Conservation (phyloP, 768 basidiomycete genomes). For the Lepiota venenata region DNA sequence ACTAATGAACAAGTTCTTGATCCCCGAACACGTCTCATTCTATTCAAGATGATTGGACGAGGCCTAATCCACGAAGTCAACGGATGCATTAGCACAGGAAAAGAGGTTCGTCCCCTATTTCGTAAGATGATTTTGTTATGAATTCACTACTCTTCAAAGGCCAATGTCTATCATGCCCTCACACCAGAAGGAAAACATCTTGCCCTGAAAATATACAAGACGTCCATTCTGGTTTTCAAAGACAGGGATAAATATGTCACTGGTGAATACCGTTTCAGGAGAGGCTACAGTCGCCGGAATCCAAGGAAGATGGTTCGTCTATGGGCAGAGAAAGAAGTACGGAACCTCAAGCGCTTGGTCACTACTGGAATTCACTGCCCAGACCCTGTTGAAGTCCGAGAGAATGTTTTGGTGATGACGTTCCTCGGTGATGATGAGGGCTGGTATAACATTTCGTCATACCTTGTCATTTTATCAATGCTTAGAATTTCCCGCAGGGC, state of each 20-base stretch:
- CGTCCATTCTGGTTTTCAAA: constrained; percentile 96
- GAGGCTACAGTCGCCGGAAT: constrained; percentile 81
- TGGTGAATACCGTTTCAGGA: constrained; percentile 93
- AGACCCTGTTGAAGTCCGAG: constrained; percentile 87
- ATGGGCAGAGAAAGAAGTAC: constrained; percentile 99
- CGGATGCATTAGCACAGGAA: constrained; percentile 96
- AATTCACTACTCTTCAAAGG: constrained; percentile 42
- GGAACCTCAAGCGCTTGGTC: constrained; percentile 83
- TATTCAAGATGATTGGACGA: constrained; percentile 95
- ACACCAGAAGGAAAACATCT: constrained; percentile 55
- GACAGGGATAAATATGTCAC: constrained; percentile 96
- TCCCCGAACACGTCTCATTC: constrained; percentile 87
- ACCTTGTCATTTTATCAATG: neutral
- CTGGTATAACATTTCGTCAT: constrained; percentile 48
- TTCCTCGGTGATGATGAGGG: constrained; percentile 83
- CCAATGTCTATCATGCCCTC: constrained; percentile 94
- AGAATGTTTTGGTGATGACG: constrained; percentile 95
- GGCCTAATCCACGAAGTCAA: constrained; percentile 88
- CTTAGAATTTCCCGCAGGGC: constrained; percentile 50
- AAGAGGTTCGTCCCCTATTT: constrained; percentile 63
- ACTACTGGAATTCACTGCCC: constrained; percentile 86
- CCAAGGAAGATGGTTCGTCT: constrained; percentile 98
- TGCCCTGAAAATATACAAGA: constrained; percentile 98
- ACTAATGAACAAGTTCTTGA: constrained; percentile 97
- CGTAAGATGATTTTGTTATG: constrained; percentile 2